Percentiles rank a stretch among this genome's conserved stretches.
phyloP scores from a whole-genome alignment of 306 rosid species.

The Begonia fuchsioides region DNA sequence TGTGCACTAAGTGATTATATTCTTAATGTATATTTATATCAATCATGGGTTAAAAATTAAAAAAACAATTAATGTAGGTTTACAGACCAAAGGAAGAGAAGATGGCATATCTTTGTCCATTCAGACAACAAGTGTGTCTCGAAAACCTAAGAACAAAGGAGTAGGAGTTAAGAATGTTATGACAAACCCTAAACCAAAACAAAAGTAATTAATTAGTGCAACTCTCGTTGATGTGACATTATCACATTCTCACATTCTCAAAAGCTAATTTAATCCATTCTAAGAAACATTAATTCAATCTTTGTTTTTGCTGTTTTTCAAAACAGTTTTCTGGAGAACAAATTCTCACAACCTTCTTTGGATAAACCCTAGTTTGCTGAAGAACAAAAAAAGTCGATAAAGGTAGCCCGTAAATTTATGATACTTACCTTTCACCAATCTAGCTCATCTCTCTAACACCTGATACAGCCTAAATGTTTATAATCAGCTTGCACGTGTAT shows the following conservation, averaged over 20 bases:
- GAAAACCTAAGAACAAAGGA: conserved; percentile 28
- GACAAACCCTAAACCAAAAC: conserved; percentile 56
- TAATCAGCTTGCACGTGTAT: too few relatives aligned
- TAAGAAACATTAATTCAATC: not conserved
- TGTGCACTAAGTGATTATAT: not conserved
- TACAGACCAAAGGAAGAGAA: not conserved
- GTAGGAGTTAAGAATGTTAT: conserved; percentile 54
- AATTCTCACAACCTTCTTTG: not conserved
- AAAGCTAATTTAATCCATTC: not conserved
- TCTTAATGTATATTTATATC: too few relatives aligned
- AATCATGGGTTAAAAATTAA: not conserved
- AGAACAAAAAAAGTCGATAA: conserved; percentile 39
- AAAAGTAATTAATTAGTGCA: conserved; percentile 3
- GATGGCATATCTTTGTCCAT: conserved; percentile 77
- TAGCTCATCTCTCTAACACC: conserved; percentile 4
- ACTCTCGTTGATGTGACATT: not conserved
- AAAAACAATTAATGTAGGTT: not conserved
- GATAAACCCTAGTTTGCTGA: conserved; percentile 31
- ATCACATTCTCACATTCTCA: not conserved
- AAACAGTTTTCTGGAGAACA: not conserved
- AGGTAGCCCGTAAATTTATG: conserved; percentile 24
- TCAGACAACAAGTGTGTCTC: conserved; percentile 62
- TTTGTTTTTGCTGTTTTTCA: not conserved
- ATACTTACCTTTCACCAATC: conserved; percentile 74
- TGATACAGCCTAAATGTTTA: conserved; percentile 1